phyloP scores from a whole-genome alignment of 2,329 filamentous ascomycete genomes.

The Laburnicola sp. region DNA sequence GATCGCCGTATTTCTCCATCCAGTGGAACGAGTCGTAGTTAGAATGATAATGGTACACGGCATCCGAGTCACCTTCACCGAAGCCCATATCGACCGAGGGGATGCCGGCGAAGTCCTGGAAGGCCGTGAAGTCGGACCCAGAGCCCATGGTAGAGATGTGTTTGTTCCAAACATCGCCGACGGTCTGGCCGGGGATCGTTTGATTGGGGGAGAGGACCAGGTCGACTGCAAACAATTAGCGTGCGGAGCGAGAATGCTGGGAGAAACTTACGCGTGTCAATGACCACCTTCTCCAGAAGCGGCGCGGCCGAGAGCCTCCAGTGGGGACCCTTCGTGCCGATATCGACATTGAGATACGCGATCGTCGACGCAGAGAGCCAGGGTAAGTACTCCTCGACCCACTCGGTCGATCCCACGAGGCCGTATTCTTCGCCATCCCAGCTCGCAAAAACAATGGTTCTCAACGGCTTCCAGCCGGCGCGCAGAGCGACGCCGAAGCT shows the following conservation, averaged over 20 bases:
- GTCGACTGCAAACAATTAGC: constrained; percentile 18
- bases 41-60: constrained; percentile 76
- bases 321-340: constrained; percentile 66
- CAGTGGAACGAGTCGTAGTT: constrained; percentile 85
- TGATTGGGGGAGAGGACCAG: constrained; percentile 65
- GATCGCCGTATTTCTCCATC: constrained; percentile 79
- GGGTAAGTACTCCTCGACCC: constrained; percentile 86
- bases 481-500: constrained; percentile 72
- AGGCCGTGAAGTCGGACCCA: constrained; percentile 57
- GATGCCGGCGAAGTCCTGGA: constrained; percentile 58
- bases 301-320: constrained; percentile 72
- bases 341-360: constrained; percentile 85
- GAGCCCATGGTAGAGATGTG: constrained; percentile 59
- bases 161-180: constrained; percentile 64
- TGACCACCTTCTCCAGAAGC: constrained; percentile 72
- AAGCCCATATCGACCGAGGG: constrained; percentile 55
- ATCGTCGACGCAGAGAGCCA: constrained; percentile 76
- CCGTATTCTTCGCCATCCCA: constrained; percentile 78
- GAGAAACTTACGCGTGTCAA: constrained; percentile 57
- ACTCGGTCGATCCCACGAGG: constrained; percentile 83
- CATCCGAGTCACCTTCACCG: constrained; percentile 37
- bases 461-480: constrained; percentile 78
- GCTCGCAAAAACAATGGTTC: constrained; percentile 84
- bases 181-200: constrained; percentile 67
- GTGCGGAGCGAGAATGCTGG: too few relatives aligned